Evolutionary conservation across 306 rosid species (phyloP), one percentile per base, ranked within the genome.

Genomic region (Mimosa pudica): DNA sequence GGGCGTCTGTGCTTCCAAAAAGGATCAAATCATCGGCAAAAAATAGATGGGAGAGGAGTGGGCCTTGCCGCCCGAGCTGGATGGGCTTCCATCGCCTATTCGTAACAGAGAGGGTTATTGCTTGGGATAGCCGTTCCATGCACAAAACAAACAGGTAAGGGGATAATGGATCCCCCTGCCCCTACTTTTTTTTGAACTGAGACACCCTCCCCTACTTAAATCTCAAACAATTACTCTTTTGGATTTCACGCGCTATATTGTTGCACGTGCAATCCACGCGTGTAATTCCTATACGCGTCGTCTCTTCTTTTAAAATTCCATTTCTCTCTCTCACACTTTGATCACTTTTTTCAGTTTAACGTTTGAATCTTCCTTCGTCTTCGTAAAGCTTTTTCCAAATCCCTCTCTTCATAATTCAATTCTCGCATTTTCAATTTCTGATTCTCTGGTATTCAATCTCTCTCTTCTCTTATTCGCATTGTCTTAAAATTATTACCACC

Each of bases 191-290:
- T 24, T 24, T 0, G 30, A 24, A 24, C 30, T 24, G 0, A 24
- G 30, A 24, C 30, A 24, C 30, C 30, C 30, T 24, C 30, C 30
- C 30, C 30, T 24, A 24, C 30, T 24, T 24, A 24, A 24, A 24
- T 24, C 30, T 24, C 30, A 24, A 24, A 24, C 30, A 16, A 42
- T 44, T 42, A n/a, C 52, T 30, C 10, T 18, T 68, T 0, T 3
- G 48, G 24, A 38, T 46, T 24, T 7, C 30, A 66, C 47, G 48
- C 71, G 71, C 8, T 8, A 7, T 7, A 3, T 12, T 3, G 44
- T 18, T 1, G 20, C 41, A 38, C 51, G 52, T n/a, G 0, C 44
- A 69, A 1, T 0, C 62, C 83, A 78, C 81, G 83, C 85, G 88
- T 58, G 4, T 58, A 78, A 38, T 62, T 85, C 66, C 51, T 17